These are phyloP conservation scores for Bolboschoenoplectus hybrid DNA, from an alignment of 202 grass and related monocot species.

Conservation along the genomic window DNA sequence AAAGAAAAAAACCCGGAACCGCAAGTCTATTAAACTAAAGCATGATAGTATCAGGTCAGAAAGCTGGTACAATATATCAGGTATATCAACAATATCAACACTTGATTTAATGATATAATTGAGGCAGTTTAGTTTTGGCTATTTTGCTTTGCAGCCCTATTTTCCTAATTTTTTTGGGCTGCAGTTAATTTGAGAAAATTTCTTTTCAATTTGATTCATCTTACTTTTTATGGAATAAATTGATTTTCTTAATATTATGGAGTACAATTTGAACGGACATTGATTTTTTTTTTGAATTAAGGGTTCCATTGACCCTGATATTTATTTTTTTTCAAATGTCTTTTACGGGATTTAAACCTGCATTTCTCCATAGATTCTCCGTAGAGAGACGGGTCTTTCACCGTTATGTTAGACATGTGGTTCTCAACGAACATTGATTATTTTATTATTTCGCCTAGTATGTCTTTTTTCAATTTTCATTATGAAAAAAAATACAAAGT, in stretches of 20 bases:
- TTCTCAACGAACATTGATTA: neutral
- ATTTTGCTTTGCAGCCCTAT: slow-evolving; percentile 12
- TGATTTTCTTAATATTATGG: neutral
- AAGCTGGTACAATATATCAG: neutral
- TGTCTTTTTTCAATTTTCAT: neutral
- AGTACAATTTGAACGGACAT: neutral
- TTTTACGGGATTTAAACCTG: no score
- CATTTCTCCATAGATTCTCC: no score
- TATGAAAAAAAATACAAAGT: neutral
- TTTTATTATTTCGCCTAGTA: neutral
- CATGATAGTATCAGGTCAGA: neutral
- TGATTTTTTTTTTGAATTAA: neutral
- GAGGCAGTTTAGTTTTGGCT: neutral
- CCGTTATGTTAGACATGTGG: neutral
- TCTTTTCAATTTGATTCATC: slow-evolving; percentile 12
- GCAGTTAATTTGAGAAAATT: neutral
- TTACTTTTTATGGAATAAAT: neutral
- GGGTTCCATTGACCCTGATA: no score
- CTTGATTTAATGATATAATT: neutral
- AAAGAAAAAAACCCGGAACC: neutral
- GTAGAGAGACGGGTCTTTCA: neutral
- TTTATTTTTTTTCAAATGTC: no score
- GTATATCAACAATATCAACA: neutral
- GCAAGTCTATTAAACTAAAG: neutral
- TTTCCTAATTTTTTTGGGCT: neutral